Percentiles rank a stretch among this genome's conserved stretches.
Conservation (phyloP, 257 asterid genomes). For the Nicotiana obtusifolia region DNA sequence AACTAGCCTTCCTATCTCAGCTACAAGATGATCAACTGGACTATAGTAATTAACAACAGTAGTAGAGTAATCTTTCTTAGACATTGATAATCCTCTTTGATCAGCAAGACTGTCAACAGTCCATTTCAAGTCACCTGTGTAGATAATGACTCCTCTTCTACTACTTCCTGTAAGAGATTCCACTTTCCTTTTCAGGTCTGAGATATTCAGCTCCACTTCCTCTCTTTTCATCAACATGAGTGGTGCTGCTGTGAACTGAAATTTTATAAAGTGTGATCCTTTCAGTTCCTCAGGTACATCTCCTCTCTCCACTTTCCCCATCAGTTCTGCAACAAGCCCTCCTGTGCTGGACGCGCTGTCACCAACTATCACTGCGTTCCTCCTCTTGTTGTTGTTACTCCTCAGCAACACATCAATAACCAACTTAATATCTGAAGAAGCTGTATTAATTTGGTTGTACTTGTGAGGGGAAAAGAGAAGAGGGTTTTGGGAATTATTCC, state of each 20-base stretch:
- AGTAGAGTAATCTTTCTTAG: not conserved
- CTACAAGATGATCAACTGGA: constrained; percentile 51
- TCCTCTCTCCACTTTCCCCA: constrained; percentile 40
- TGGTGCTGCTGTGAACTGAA: constrained; percentile 52
- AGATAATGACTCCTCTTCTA: constrained; percentile 41
- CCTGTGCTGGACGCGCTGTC: constrained; percentile 39
- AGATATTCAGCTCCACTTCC: constrained; percentile 52
- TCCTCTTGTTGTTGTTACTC: constrained; percentile 14
- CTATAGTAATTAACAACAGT: constrained; percentile 18
- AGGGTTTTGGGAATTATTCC: constrained; percentile 33
- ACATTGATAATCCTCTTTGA: not conserved
- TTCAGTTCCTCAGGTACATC: constrained; percentile 54
- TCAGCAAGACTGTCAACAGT: constrained; percentile 26
- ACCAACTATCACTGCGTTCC: constrained; percentile 48
- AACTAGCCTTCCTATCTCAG: constrained; percentile 52
- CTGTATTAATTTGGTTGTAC: not conserved
- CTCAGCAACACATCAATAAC: constrained; percentile 35
- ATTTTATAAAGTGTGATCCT: constrained; percentile 38
- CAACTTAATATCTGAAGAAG: constrained; percentile 25
- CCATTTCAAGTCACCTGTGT: constrained; percentile 72
- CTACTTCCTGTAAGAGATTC: constrained; percentile 32
- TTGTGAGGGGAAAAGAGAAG: constrained; percentile 35
- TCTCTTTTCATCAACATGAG: constrained; percentile 54
- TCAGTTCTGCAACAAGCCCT: constrained; percentile 32
- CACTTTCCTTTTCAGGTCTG: constrained; percentile 58